Conservation (phyloP, 2,329 filamentous ascomycete genomes). For the Fusarium lateritium region DNA sequence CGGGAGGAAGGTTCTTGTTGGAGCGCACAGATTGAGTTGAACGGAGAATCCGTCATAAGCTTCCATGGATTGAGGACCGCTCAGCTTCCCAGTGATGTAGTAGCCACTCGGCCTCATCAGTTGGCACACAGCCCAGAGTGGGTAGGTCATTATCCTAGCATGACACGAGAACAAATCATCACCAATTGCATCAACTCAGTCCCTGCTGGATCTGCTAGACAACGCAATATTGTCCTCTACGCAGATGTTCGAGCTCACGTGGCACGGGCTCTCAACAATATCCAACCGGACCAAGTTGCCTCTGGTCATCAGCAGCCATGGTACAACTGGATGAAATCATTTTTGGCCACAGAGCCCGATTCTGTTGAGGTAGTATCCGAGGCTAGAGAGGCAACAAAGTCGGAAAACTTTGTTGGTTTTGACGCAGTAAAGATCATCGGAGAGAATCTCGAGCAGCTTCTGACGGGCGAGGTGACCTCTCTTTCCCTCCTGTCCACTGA, state of each 20-base stretch:
- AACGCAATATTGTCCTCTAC: conserved; percentile 1
- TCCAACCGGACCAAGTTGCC: conserved; percentile 2
- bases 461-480: conserved; percentile 1
- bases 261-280: not conserved
- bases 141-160: conserved; percentile 5
- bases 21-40: conserved; percentile 2
- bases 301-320: conserved; percentile 4
- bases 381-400: conserved; percentile 9
- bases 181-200: conserved; percentile 1
- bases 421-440: conserved; percentile 10
- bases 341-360: conserved; percentile 1
- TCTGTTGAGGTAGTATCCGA: not conserved
- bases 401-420: conserved; percentile 7
- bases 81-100: conserved; percentile 7
- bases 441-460: conserved; percentile 12
- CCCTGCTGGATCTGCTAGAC: not conserved
- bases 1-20: not conserved
- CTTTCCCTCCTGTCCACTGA: conserved; percentile 7
- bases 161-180: conserved; percentile 2
- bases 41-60: conserved; percentile 1
- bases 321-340: conserved; percentile 16
- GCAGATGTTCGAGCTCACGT: conserved; percentile 5
- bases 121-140: conserved; percentile 9
- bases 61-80: conserved; percentile 6
- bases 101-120: conserved; percentile 1